phyloP scores from a whole-genome alignment of 78 protist species.

The Polysphondylium violaceum region DNA sequence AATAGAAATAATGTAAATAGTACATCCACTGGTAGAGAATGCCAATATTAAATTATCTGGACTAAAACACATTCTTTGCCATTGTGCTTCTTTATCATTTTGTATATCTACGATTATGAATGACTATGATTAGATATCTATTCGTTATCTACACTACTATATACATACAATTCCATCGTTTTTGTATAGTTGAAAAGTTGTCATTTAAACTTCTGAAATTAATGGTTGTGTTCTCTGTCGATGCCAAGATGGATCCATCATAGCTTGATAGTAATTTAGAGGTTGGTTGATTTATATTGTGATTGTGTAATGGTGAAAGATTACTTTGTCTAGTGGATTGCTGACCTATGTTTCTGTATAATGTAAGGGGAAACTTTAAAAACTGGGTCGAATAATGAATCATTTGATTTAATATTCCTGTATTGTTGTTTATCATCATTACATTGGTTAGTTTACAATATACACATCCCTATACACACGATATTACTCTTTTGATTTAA shows the following conservation, averaged over 20 bases:
- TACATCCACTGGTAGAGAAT: constrained; percentile 71
- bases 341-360: constrained; percentile 23
- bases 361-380: constrained; percentile 3
- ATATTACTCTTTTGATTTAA: not conserved
- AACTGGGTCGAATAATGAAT: too few relatives aligned
- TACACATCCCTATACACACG: too few relatives aligned
- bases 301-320: constrained; percentile 46
- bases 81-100: constrained; percentile 57
- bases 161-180: constrained; percentile 31
- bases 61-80: constrained; percentile 74
- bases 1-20: constrained; percentile 49
- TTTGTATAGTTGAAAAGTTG: constrained; percentile 52
- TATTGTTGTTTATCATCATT: not conserved
- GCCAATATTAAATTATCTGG: constrained; percentile 51
- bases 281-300: constrained; percentile 28
- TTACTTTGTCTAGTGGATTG: constrained; percentile 36
- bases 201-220: constrained; percentile 52
- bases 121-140: not conserved
- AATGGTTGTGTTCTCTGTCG: constrained; percentile 38
- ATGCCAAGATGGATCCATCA: constrained; percentile 56
- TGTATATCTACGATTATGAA: not conserved
- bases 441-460: too few relatives aligned
- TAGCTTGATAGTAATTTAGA: constrained; percentile 23
- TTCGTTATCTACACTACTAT: not conserved
- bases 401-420: not conserved